phyloP scores from a whole-genome alignment of 1,284 basidiomycete genomes.

The Trichosporon sp. region DNA sequence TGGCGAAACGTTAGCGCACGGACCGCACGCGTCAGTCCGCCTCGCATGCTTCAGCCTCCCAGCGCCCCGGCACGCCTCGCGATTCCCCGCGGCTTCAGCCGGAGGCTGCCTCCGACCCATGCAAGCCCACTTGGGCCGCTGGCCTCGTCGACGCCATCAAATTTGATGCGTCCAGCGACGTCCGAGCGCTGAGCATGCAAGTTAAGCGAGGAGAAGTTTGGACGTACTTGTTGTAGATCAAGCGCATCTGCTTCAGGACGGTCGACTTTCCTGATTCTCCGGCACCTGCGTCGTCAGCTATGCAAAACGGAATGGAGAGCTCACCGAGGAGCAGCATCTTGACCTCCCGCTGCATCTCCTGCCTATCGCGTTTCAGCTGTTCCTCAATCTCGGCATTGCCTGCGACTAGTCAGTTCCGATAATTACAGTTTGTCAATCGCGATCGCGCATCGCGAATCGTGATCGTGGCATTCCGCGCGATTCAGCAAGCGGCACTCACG shows the following conservation, averaged over 20 bases:
- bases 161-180: not conserved
- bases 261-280: slow-evolving; percentile 91
- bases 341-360: slow-evolving; percentile 92
- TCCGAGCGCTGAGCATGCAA: not conserved
- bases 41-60: slow-evolving; percentile 1
- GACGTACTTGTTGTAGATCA: slow-evolving; percentile 70
- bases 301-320: not conserved
- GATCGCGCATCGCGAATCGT: not conserved
- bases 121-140: not conserved
- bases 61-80: not conserved
- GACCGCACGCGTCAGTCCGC: not conserved
- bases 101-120: not conserved
- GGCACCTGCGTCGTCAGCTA: slow-evolving; percentile 57
- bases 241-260: slow-evolving; percentile 94
- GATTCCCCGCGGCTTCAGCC: not conserved
- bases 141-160: not conserved
- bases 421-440: not conserved
- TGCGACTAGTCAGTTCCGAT: slow-evolving; percentile 33
- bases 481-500: slow-evolving; percentile 41
- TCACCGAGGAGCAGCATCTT: slow-evolving; percentile 71
- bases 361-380: slow-evolving; percentile 88
- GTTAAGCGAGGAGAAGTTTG: not conserved
- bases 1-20: slow-evolving; percentile 36
- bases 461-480: not conserved
- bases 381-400: slow-evolving; percentile 91